Evolutionary conservation across 306 rosid species (phyloP).

Genomic region (Lathyrus oleraceus): DNA sequence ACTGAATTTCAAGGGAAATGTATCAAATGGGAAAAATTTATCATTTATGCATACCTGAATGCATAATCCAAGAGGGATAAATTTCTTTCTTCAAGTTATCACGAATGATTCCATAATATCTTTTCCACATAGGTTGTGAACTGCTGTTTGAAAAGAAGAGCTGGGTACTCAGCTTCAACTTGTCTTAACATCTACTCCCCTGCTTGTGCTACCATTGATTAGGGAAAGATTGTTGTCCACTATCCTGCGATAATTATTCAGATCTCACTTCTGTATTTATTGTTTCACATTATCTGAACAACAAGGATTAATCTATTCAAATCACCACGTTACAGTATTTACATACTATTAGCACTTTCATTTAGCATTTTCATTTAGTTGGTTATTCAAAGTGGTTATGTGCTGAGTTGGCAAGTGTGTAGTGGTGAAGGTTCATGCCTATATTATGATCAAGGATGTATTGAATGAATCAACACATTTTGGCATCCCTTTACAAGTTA

Average conservation of each 20-base stretch:
- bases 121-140: constrained; percentile 93
- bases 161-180: constrained; percentile 97
- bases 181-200: constrained; percentile 80
- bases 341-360: no score
- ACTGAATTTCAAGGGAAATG: constrained; percentile 17
- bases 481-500: no score
- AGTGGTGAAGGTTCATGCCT: no score
- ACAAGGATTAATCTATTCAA: constrained; percentile 26
- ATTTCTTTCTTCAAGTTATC: constrained; percentile 96
- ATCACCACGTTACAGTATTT: background rate
- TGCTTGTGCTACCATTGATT: constrained; percentile 46
- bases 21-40: constrained; percentile 23
- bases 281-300: constrained; percentile 12
- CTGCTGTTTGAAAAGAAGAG: constrained; percentile 93
- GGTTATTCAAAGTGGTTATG: no score
- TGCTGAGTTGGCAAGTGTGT: no score
- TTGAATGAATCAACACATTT: no score
- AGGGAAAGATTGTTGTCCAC: constrained; percentile 31
- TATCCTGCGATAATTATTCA: background rate
- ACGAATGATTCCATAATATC: constrained; percentile 92
- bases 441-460: no score
- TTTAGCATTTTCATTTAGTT: no score
- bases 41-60: constrained; percentile 67
- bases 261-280: background rate
- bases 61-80: constrained; percentile 85